A percentile compares a stretch with the other conserved stretches of the same genome.
These are phyloP conservation scores for Chrysosphaeria jannelii DNA, from an alignment of 2,329 filamentous ascomycete species.

Conservation along the genomic window DNA sequence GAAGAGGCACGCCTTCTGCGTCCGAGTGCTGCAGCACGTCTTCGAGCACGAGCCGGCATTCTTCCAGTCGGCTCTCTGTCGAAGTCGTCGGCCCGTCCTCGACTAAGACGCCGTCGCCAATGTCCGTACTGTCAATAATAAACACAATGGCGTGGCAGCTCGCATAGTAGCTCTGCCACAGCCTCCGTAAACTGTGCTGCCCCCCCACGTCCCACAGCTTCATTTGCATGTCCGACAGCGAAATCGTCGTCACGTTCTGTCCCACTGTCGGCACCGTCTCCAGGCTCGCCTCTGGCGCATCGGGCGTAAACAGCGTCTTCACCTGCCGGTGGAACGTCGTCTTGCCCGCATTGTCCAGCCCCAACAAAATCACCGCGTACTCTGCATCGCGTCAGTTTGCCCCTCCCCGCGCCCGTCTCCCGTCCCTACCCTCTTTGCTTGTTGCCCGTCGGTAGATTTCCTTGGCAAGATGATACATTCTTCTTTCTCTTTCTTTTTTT, in stretches of 20 bases:
- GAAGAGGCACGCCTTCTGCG: conserved; percentile 66
- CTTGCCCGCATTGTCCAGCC: conserved; percentile 94
- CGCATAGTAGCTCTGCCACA: conserved; percentile 91
- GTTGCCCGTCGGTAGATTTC: conserved; percentile 85
- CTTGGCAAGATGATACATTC: conserved; percentile 89
- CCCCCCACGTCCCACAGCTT: conserved; percentile 98
- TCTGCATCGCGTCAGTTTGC: conserved; percentile 19
- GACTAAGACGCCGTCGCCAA: conserved; percentile 57
- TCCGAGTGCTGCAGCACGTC: conserved; percentile 67
- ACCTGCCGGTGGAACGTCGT: conserved; percentile 94
- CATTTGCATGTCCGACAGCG: conserved; percentile 79
- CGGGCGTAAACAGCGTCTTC: conserved; percentile 53
- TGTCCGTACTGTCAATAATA: conserved; percentile 83
- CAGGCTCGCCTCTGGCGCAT: conserved; percentile 28
- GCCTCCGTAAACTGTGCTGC: conserved; percentile 58
- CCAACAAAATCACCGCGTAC: conserved; percentile 89
- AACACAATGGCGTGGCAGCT: conserved; percentile 93
- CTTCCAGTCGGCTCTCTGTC: conserved; percentile 35
- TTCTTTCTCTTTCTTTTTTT: conserved; percentile 1
- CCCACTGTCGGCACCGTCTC: conserved; percentile 92
- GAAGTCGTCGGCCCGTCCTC: background rate
- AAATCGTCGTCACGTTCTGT: conserved; percentile 82
- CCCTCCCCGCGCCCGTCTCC: background rate
- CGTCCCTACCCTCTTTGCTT: conserved; percentile 56
- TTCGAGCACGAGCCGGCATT: conserved; percentile 73